These are phyloP conservation scores for Pseudocercospora fuligena DNA, from an alignment of 2,329 filamentous ascomycete species.

Conservation along the genomic window DNA sequence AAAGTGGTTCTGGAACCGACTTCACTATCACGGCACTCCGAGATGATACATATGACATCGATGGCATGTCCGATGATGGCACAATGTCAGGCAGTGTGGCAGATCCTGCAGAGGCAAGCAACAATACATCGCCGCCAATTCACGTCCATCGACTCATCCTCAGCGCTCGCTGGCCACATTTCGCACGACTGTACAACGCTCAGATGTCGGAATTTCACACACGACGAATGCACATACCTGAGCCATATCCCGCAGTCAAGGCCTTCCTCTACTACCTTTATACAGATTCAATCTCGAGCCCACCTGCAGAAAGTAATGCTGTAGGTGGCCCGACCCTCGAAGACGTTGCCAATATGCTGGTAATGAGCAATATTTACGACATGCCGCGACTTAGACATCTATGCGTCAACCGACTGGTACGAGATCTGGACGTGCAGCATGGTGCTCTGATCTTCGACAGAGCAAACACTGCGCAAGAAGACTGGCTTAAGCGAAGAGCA, in stretches of 20 bases:
- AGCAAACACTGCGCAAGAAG: slow-evolving; percentile 84
- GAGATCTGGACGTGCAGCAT: slow-evolving; percentile 91
- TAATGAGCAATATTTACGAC: slow-evolving; percentile 98
- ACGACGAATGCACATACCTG: slow-evolving; percentile 96
- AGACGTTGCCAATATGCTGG: slow-evolving; percentile 90
- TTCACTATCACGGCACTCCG: slow-evolving; percentile 87
- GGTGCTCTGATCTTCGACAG: slow-evolving; percentile 97
- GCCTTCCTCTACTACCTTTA: slow-evolving; percentile 97
- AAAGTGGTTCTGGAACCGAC: slow-evolving; percentile 84
- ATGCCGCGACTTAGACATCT: slow-evolving; percentile 90
- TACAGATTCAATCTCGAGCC: slow-evolving; percentile 77
- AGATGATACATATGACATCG: slow-evolving; percentile 64
- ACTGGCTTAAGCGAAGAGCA: slow-evolving; percentile 89
- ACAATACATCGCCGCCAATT: slow-evolving; percentile 75
- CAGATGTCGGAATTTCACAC: slow-evolving; percentile 98
- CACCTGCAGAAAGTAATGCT: slow-evolving; percentile 32
- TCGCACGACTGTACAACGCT: slow-evolving; percentile 84
- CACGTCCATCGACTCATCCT: slow-evolving; percentile 95
- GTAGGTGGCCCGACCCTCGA: slow-evolving; percentile 63
- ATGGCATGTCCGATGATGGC: slow-evolving; percentile 65
- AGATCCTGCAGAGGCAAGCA: slow-evolving; percentile 26
- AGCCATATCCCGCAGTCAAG: slow-evolving; percentile 91
- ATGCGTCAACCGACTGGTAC: slow-evolving; percentile 86
- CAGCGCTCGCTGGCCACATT: slow-evolving; percentile 95
- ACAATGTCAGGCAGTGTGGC: slow-evolving; percentile 24